phyloP scores from a whole-genome alignment of 140 eudicot genomes.

The Stevia rebaudiana region DNA sequence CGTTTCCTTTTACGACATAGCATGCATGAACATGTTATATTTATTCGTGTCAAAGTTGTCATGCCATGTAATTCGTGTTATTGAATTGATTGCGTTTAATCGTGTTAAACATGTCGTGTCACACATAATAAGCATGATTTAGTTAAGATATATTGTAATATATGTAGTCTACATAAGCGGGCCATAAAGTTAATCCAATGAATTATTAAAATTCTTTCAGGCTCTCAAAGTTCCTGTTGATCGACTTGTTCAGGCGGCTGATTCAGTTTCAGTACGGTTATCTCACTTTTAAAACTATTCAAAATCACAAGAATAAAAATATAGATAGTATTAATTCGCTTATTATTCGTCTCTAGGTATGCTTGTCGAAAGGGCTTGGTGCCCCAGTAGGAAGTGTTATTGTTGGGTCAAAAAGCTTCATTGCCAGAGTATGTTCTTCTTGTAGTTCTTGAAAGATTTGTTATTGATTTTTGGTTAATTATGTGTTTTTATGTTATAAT shows the following conservation, averaged over 20 bases:
- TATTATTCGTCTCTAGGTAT: slow-evolving; percentile 35
- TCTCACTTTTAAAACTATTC: neutral
- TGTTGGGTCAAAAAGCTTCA: slow-evolving; percentile 67
- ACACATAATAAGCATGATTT: no score
- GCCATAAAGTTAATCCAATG: neutral
- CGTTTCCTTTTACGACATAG: no score
- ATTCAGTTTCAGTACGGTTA: slow-evolving; percentile 66
- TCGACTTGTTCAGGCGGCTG: slow-evolving; percentile 91
- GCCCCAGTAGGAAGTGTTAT: slow-evolving; percentile 90
- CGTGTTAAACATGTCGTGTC: no score
- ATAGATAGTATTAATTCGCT: neutral
- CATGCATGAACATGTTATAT: no score
- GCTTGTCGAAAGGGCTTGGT: slow-evolving; percentile 88
- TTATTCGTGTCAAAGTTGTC: no score
- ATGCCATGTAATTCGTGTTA: no score
- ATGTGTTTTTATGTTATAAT: neutral
- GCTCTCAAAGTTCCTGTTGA: slow-evolving; percentile 87
- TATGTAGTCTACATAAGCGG: no score
- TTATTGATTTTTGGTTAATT: neutral
- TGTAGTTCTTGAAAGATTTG: neutral
- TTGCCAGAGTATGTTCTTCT: slow-evolving; percentile 48
- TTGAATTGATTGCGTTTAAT: no score
- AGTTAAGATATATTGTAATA: no score
- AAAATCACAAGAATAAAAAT: neutral
- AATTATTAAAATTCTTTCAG: slow-evolving; percentile 28